Conservation (phyloP, 2,329 filamentous ascomycete species). For the Diplocarpon rosae region DNA sequence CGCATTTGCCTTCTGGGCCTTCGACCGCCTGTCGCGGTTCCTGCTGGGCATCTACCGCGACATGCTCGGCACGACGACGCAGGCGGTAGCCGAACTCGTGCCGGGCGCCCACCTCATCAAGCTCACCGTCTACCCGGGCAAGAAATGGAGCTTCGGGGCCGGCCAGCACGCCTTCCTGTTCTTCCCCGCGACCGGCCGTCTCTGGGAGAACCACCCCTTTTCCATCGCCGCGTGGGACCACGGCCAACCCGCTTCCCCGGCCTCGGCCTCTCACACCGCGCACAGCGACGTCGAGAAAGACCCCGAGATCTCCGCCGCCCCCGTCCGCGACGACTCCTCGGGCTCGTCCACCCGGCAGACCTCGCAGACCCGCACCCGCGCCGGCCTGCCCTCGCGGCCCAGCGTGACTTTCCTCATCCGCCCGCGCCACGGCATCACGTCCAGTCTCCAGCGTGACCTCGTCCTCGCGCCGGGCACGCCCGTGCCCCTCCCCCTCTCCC, state of each 20-base stretch:
- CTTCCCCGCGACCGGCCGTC: slow-evolving; percentile 1
- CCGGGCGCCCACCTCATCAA: slow-evolving; percentile 3
- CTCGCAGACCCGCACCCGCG: neutral
- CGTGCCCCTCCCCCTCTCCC: neutral
- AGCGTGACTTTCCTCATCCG: slow-evolving; percentile 4
- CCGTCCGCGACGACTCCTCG: neutral
- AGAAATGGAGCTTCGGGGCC: neutral
- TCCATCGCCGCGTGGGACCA: slow-evolving; percentile 1
- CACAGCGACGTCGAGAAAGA: slow-evolving; percentile 1
- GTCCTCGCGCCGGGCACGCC: neutral
- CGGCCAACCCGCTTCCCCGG: neutral
- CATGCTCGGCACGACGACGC: neutral
- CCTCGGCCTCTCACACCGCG: neutral
- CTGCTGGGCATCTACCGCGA: slow-evolving; percentile 1
- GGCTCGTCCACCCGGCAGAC: neutral
- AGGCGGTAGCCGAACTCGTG: neutral
- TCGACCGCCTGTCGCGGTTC: slow-evolving; percentile 27
- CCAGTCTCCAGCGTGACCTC: neutral
- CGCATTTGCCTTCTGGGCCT: slow-evolving; percentile 33
- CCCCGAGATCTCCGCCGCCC: neutral
- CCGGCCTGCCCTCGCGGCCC: too few species aligned
- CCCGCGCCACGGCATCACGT: slow-evolving; percentile 1
- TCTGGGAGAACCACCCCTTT: slow-evolving; percentile 7
- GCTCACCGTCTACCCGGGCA: slow-evolving; percentile 1
- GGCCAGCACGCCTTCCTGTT: slow-evolving; percentile 4